phyloP scores from a whole-genome alignment of 441 rosid genomes.

The Gossypium schwendimanii region DNA sequence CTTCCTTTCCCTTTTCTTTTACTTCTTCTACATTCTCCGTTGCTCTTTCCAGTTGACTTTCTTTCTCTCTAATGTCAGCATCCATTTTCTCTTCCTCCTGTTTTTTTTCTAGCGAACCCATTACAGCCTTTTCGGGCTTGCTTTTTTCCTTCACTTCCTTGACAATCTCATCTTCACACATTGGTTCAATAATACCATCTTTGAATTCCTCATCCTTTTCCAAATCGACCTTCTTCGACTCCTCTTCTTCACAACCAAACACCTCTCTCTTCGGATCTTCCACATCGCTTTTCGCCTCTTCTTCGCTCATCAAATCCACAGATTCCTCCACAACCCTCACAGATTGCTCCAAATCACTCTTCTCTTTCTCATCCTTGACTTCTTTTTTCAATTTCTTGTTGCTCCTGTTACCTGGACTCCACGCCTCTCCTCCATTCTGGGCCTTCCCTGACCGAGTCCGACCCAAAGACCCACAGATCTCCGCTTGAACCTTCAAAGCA shows the following conservation, averaged over 20 bases:
- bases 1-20: not conserved
- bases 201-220: constrained; percentile 15
- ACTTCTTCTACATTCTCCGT: not conserved
- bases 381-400: constrained; percentile 30
- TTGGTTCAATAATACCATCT: constrained; percentile 9
- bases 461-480: constrained; percentile 69
- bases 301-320: constrained; percentile 22
- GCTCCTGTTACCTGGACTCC: not conserved
- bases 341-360: constrained; percentile 10
- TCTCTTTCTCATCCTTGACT: constrained; percentile 23
- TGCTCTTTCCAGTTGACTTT: constrained; percentile 3
- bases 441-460: constrained; percentile 57
- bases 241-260: constrained; percentile 14
- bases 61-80: not conserved
- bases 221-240: constrained; percentile 8
- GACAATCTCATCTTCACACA: constrained; percentile 16
- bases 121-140: not conserved
- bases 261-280: constrained; percentile 48
- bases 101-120: not conserved
- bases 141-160: not conserved
- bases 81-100: constrained; percentile 1
- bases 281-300: constrained; percentile 31
- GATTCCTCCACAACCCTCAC: constrained; percentile 12
- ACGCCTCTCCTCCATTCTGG: constrained; percentile 11
- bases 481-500: constrained; percentile 67